A percentile compares a stretch with the other conserved stretches of the same genome.
phyloP scores from a whole-genome alignment of 257 asterid species.

The Cruciata laevipes region DNA sequence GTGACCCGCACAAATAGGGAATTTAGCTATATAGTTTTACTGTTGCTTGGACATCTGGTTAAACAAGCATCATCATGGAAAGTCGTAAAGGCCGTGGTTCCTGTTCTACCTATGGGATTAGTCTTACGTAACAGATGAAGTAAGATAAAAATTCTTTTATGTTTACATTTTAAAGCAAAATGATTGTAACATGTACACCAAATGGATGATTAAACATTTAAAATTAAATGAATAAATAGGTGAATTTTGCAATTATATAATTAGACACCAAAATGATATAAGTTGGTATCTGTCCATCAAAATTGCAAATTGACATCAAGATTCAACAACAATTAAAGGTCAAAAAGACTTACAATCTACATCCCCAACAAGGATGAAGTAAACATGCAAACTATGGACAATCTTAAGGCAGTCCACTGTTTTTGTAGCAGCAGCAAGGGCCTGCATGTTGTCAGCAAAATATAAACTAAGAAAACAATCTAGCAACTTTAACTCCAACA shows the following conservation, averaged over 20 bases:
- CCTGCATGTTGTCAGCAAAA: slow-evolving; percentile 50
- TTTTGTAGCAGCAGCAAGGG: slow-evolving; percentile 94
- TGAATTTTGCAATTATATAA: too few relatives aligned
- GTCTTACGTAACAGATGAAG: not conserved
- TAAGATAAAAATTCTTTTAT: not conserved
- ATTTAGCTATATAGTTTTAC: not conserved
- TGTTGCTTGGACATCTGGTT: not conserved
- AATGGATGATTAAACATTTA: not conserved
- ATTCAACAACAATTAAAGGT: not conserved
- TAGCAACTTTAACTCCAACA: not conserved
- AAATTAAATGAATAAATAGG: not conserved
- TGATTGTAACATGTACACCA: not conserved
- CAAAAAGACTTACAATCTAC: slow-evolving; percentile 46
- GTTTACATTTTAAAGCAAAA: not conserved
- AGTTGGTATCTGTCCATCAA: not conserved
- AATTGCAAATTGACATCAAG: slow-evolving; percentile 4
- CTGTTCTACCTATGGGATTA: not conserved
- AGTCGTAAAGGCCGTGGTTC: not conserved
- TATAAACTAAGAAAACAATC: slow-evolving; percentile 10
- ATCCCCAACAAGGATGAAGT: slow-evolving; percentile 87
- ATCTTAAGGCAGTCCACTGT: slow-evolving; percentile 90
- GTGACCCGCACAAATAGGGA: not conserved
- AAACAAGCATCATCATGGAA: not conserved
- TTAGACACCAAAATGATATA: not conserved
- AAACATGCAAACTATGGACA: slow-evolving; percentile 87